A percentile compares a stretch with the other conserved stretches of the same genome.
These are phyloP conservation scores for Leccinum olivaceopallidum DNA, from an alignment of 768 basidiomycete genomes.

Conservation along the genomic window DNA sequence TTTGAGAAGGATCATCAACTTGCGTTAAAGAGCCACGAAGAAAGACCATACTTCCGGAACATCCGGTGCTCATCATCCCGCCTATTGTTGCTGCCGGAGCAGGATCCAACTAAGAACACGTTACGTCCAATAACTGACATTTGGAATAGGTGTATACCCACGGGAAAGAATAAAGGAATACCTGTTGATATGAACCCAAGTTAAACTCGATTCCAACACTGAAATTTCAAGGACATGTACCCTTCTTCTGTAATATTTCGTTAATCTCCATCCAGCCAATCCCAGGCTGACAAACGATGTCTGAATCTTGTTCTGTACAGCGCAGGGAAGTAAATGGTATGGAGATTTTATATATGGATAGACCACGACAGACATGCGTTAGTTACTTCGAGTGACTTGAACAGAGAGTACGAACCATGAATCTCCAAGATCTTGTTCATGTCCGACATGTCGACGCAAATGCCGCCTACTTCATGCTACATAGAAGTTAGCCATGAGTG, in stretches of 20 bases:
- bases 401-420: conserved; percentile 47
- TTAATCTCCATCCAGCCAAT: conserved; percentile 73
- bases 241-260: conserved; percentile 61
- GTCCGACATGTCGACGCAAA: conserved; percentile 74
- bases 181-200: conserved; percentile 36
- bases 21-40: neutral
- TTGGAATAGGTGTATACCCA: conserved; percentile 30
- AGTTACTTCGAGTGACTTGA: neutral
- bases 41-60: conserved; percentile 67
- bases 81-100: conserved; percentile 81
- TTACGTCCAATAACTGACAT: neutral
- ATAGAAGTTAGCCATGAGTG: conserved; percentile 1
- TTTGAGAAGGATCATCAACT: conserved; percentile 22
- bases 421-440: conserved; percentile 83
- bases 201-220: neutral
- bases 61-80: conserved; percentile 86
- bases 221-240: conserved; percentile 25
- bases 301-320: conserved; percentile 60
- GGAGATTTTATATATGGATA: neutral
- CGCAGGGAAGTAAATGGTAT: neutral
- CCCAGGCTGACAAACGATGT: conserved; percentile 75
- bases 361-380: neutral
- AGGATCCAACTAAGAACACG: conserved; percentile 59
- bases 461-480: conserved; percentile 49
- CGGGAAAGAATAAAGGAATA: conserved; percentile 83